Evolutionary conservation across 495 filamentous ascomycete species (phyloP), one percentile per base, ranked within the genome.

Genomic region (Pseudomonodictys pantanalensis): DNA sequence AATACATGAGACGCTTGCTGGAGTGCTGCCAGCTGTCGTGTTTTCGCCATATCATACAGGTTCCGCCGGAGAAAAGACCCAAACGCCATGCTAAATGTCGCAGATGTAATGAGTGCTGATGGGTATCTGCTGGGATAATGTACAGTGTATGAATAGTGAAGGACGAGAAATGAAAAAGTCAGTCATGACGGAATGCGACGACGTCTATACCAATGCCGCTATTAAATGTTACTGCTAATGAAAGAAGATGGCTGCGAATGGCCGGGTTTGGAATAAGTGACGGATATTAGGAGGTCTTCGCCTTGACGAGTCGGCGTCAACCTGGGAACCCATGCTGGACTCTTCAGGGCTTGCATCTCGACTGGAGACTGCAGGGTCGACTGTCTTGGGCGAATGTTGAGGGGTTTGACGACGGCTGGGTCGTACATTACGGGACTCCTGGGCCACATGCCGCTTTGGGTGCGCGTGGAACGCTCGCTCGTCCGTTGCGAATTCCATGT

Each of bases 231-330:
- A 5, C 30, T 45, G 46, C 10, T 26, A 43, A 53, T 56, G 25
- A 57, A 54, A 33, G 23, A 45, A 38, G 52, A 50, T 22, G 11
- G 39, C 48, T 20, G 11, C 54, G 22, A 53, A 30, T 44, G 47
- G n/a, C 23, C 18, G 10, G 41, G 50, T 25, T 61, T 54, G 10
- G 56, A 52, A 45, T 64, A 68, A 41, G 48, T 39, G 10, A 69
- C 66, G 4, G 47, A 56, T 18, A 69, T 67, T 15, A 66, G 62
- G 29, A 75, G 41, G 51, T 75, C 72, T 10, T 75, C 69, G 5
- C 72, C 72, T 15, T 63, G 47, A 18, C 67, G 46, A 24, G 55
- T 67, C n/a, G 72, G 72, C n/a, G 72, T 75, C 28, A 75, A 38
- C 24, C 66, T 66, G 9, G 72, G 71, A 26, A 68, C 68, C 72